phyloP scores from a whole-genome alignment of 2,329 filamentous ascomycete species.

The Sclerotinia subarctica region DNA sequence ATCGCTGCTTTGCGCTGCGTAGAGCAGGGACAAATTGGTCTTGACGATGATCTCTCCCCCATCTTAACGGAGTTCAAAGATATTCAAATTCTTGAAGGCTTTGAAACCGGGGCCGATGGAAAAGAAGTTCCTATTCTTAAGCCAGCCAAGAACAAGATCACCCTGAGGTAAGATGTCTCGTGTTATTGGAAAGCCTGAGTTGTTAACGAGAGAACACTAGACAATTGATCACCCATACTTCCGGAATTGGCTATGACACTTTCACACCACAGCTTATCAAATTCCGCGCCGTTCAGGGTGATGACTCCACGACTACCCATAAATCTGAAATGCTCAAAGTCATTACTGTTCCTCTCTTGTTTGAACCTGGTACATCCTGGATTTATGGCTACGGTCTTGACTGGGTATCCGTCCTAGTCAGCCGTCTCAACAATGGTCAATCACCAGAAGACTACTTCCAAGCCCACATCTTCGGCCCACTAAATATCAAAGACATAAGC shows the following conservation, averaged over 20 bases:
- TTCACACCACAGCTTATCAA: not conserved
- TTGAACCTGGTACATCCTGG: conserved; percentile 61
- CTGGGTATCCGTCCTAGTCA: conserved; percentile 51
- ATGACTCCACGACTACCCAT: not conserved
- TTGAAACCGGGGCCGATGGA: conserved; percentile 24
- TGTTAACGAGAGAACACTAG: conserved; percentile 19
- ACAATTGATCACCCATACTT: conserved; percentile 32
- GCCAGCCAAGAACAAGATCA: conserved; percentile 30
- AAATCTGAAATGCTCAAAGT: not conserved
- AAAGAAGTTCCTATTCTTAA: conserved; percentile 25
- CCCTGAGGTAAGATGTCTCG: conserved; percentile 28
- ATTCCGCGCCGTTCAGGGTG: not conserved
- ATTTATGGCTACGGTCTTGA: conserved; percentile 53
- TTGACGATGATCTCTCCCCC: conserved; percentile 45
- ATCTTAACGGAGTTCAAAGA: conserved; percentile 33
- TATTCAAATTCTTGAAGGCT: conserved; percentile 31
- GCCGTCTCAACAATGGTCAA: conserved; percentile 37
- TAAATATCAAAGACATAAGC: conserved; percentile 21
- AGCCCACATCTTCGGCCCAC: conserved; percentile 21
- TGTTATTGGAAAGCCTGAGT: not conserved
- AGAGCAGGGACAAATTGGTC: conserved; percentile 46
- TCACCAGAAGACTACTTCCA: conserved; percentile 21
- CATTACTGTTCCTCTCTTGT: conserved; percentile 48
- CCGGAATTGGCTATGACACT: conserved; percentile 30
- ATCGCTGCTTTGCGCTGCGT: conserved; percentile 56